Conservation (phyloP, 306 rosid species). For the Acacia acuminata region DNA sequence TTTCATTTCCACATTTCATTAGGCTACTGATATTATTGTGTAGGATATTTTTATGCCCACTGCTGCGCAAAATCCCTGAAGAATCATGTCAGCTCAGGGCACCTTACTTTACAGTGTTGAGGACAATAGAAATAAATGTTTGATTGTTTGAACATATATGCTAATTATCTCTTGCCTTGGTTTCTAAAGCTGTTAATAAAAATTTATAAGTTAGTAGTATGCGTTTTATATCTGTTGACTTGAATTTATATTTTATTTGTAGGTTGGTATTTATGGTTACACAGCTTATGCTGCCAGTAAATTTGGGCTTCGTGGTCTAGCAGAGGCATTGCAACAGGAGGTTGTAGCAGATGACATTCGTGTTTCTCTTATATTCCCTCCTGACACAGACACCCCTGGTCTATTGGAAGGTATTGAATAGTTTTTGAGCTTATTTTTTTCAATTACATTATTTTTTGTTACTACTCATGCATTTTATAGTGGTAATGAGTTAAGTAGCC, state of each 20-base stretch:
- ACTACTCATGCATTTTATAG: neutral
- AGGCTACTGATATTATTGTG: too few species aligned
- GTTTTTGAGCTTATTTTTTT: slow-evolving; percentile 19
- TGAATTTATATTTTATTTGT: slow-evolving; percentile 24
- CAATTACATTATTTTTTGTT: neutral
- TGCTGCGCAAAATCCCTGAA: too few species aligned
- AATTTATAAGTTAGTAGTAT: neutral
- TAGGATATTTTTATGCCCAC: too few species aligned
- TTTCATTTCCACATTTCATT: too few species aligned
- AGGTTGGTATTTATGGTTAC: slow-evolving; percentile 94
- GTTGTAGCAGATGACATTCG: slow-evolving; percentile 75
- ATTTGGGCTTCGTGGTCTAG: slow-evolving; percentile 90
- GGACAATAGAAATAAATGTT: neutral
- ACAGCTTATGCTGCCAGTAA: slow-evolving; percentile 89
- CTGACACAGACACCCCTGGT: slow-evolving; percentile 94
- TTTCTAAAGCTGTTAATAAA: neutral
- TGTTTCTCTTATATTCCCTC: slow-evolving; percentile 83
- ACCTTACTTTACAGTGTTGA: too few species aligned
- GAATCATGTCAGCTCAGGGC: too few species aligned
- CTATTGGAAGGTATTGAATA: slow-evolving; percentile 58
- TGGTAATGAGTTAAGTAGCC: neutral
- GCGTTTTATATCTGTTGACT: neutral
- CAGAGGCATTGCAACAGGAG: slow-evolving; percentile 92
- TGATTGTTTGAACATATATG: neutral
- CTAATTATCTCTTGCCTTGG: neutral